A percentile compares a stretch with the other conserved stretches of the same genome.
phyloP scores from a whole-genome alignment of 345 rosid species.

The Brassica carinata region DNA sequence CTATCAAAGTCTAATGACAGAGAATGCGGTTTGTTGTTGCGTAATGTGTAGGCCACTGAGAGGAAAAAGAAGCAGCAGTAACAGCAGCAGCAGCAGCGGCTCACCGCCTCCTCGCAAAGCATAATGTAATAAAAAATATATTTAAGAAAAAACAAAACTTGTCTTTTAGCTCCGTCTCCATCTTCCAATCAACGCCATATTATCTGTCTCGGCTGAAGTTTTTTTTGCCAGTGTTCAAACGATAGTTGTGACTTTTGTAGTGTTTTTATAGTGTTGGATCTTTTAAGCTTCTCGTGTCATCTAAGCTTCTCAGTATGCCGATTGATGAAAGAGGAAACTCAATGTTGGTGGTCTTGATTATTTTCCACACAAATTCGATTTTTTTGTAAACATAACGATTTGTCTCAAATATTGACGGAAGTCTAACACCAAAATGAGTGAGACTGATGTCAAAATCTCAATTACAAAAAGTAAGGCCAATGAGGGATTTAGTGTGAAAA shows the following conservation, averaged over 20 bases:
- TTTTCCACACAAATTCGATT: neutral
- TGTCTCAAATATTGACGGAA: neutral
- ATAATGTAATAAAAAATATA: neutral
- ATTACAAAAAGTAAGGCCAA: too few relatives aligned
- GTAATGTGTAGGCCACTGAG: conserved; percentile 65
- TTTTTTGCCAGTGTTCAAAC: neutral
- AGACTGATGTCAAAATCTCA: neutral
- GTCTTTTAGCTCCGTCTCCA: neutral
- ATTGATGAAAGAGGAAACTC: conserved; percentile 7
- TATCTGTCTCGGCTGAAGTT: neutral
- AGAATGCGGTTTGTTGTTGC: conserved; percentile 7
- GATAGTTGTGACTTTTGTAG: neutral
- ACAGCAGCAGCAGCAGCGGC: conserved; percentile 89
- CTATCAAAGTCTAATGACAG: neutral
- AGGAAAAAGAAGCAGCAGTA: conserved; percentile 80
- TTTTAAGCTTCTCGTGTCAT: neutral
- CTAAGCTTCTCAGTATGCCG: conserved; percentile 9
- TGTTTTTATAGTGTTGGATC: conserved; percentile 14
- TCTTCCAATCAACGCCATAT: neutral
- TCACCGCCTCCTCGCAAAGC: conserved; percentile 74
- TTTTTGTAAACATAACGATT: neutral
- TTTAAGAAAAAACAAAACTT: neutral
- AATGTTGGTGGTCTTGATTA: neutral
- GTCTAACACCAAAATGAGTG: neutral
- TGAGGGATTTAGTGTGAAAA: neutral